These are phyloP conservation scores for maize (Zea mays) DNA, from an alignment of 176 grass and related monocot species.

Conservation along the genomic window Zm-B73-REFERENCE-NAM-5.0 NC_050099.1:172282001-172282500, in stretches of 20 bases:
- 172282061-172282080: slow-evolving; percentile 94
- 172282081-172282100: slow-evolving; percentile 70
- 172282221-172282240: slow-evolving; percentile 72
- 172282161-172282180: slow-evolving; percentile 95
- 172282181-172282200: slow-evolving; percentile 87
- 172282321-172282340: slow-evolving; percentile 39
- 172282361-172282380: not conserved
- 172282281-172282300: slow-evolving; percentile 94
- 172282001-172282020: slow-evolving; percentile 64
- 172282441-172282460: slow-evolving; percentile 9
- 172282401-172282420: slow-evolving; percentile 20
- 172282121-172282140: slow-evolving; percentile 9
- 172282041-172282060: slow-evolving; percentile 86
- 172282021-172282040: slow-evolving; percentile 74
- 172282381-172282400: not conserved
- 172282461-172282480: slow-evolving; percentile 40
- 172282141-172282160: slow-evolving; percentile 4
- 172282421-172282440: not conserved
- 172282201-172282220: slow-evolving; percentile 90
- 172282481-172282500: slow-evolving; percentile 95
- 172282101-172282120: slow-evolving; percentile 31
- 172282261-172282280: slow-evolving; percentile 62
- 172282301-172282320: slow-evolving; percentile 84
- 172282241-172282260: slow-evolving; percentile 69
- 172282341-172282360: slow-evolving; percentile 32